Percentiles rank a stretch among this genome's conserved stretches.
These are phyloP conservation scores for Neurospora sp. DNA, from an alignment of 495 filamentous ascomycete species.

Conservation along the genomic window DNA sequence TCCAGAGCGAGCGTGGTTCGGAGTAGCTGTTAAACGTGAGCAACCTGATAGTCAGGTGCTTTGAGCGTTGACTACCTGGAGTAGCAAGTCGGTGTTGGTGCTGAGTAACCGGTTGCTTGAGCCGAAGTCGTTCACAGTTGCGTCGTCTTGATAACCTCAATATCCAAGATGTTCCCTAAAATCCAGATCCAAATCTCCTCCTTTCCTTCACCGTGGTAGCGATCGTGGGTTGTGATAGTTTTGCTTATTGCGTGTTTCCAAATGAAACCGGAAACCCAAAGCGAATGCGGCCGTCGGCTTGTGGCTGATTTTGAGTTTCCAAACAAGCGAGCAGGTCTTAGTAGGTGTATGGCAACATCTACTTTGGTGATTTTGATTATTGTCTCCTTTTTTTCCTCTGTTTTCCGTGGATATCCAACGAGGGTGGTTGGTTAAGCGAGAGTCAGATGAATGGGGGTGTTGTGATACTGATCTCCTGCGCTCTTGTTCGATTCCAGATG, in stretches of 20 bases:
- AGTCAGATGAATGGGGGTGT: not conserved
- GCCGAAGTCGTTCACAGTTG: not conserved
- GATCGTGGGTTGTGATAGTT: conserved; percentile 14
- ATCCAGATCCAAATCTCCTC: conserved; percentile 2
- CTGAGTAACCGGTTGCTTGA: not conserved
- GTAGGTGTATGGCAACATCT: conserved; percentile 14
- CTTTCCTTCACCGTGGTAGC: conserved; percentile 17
- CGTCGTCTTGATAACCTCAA: not conserved
- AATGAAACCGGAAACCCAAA: conserved; percentile 5
- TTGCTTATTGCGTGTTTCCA: conserved; percentile 4
- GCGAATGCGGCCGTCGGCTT: conserved; percentile 6
- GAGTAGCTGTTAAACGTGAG: not conserved
- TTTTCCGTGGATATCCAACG: not conserved
- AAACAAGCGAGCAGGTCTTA: not conserved
- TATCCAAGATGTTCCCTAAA: conserved; percentile 8
- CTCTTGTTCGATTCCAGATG: not conserved
- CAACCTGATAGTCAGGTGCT: not conserved
- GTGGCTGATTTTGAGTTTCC: not conserved
- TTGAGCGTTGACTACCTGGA: not conserved
- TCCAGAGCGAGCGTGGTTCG: not conserved
- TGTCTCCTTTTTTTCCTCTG: not conserved
- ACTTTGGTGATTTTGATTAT: conserved; percentile 1
- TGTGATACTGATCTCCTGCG: not conserved
- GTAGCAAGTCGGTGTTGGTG: not conserved
- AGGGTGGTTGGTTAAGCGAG: conserved; percentile 3